A percentile compares a stretch with the other conserved stretches of the same genome.
phyloP scores from a whole-genome alignment of 2,329 filamentous ascomycete species.

The Pseudogymnoascus sp. region DNA sequence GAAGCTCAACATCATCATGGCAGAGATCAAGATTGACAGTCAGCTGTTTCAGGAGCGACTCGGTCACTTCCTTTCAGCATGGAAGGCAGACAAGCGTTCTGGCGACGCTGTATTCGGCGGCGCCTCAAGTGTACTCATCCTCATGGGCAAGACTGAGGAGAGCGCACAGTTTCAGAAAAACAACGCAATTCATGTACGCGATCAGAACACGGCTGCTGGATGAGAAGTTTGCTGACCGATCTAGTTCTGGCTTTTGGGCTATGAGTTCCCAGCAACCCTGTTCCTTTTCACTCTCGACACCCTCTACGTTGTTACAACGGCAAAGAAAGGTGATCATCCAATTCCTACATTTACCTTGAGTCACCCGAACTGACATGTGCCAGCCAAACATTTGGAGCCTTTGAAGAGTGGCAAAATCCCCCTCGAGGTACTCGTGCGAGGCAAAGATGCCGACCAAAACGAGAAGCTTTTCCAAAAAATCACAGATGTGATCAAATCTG shows the following conservation, averaged over 20 bases:
- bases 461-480: constrained; percentile 82
- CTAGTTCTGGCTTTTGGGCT: constrained; percentile 95
- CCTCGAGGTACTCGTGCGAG: constrained; percentile 82
- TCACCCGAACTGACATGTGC: constrained; percentile 25
- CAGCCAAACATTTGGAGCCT: constrained; percentile 86
- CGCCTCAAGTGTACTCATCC: constrained; percentile 74
- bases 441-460: constrained; percentile 87
- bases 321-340: constrained; percentile 72
- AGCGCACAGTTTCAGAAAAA: constrained; percentile 85
- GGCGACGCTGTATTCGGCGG: constrained; percentile 80
- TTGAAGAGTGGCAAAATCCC: constrained; percentile 88
- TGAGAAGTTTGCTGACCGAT: constrained; percentile 14
- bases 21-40: constrained; percentile 91
- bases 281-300: constrained; percentile 85
- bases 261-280: constrained; percentile 94
- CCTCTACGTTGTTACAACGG: constrained; percentile 87
- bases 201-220: constrained; percentile 4
- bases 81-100: constrained; percentile 91
- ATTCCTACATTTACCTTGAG: constrained; percentile 2
- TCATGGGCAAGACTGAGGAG: constrained; percentile 94
- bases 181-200: constrained; percentile 84
- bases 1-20: constrained; percentile 28
- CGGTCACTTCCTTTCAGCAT: constrained; percentile 75
- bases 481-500: constrained; percentile 74
- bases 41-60: constrained; percentile 90